Evolutionary conservation across 2,329 filamentous ascomycete species (phyloP), one percentile per base, ranked within the genome.

Genomic region (Camptophora hylomeconis): DNA sequence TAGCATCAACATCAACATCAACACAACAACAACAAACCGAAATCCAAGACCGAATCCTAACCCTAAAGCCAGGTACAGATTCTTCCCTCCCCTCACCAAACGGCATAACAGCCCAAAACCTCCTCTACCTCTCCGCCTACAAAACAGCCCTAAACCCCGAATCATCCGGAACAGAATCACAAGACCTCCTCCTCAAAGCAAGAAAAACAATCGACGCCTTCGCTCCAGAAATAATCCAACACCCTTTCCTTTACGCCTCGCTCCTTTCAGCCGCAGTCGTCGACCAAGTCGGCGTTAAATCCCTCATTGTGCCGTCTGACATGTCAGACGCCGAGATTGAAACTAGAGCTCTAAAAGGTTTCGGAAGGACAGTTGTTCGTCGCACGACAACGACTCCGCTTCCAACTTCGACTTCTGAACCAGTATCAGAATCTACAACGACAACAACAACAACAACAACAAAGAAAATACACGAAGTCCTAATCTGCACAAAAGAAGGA

Each of bases 1-100:
- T n/a, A n/a, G n/a, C n/a, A n/a, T 10, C 11, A 2, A n/a, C 20
- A 4, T 18, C 12, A 7, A n/a, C 35, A 5, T 34, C 32, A 1
- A 36, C 35, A 15, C 40, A 38, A 8, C 42, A 42, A 23, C 40
- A 31, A 24, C 39, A 42, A 23, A 32, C 37, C 12, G 27, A 31
- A 14, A 30, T 37, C 10, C 11, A 12, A 6, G 37, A 42, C 10
- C 37, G 38, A 20, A 38, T 45, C 28, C 70, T 95, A 36, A 77
- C 87, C 14, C 69, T 94, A 27, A 98, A 98, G 56, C 83, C 92
- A 38, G 89, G 84, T 40, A 94, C 94, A 69, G 89, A 98, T 53
- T 82, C 82, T 4, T 77, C 83, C 2, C 78, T 89, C 36, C 89
- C 89, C 1, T 89, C 83, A 0, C 79, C 81, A 28, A 98, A 98